phyloP scores from a whole-genome alignment of 176 grass and related monocot genomes.

The Puccinellia tenuiflora region DNA sequence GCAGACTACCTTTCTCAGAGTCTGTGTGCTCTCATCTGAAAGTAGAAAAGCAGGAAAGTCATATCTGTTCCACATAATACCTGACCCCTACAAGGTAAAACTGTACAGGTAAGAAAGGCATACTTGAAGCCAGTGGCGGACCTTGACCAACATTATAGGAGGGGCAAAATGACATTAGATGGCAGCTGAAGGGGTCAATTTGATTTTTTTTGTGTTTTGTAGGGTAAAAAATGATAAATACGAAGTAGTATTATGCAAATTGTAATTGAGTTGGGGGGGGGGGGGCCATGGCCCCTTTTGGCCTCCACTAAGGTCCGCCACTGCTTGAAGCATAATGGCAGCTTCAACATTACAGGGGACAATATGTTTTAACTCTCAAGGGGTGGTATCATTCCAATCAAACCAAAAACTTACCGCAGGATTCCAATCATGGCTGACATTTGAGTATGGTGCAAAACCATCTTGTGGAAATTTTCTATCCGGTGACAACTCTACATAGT shows the following conservation, averaged over 20 bases:
- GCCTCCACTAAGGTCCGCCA: too few species aligned
- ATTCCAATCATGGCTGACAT: slow-evolving; percentile 91
- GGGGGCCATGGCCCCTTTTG: too few species aligned
- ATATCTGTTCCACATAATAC: slow-evolving; percentile 84
- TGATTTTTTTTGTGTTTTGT: too few species aligned
- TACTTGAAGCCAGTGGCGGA: too few species aligned
- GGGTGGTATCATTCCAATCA: slow-evolving; percentile 9
- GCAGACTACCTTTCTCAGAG: slow-evolving; percentile 60
- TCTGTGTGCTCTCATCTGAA: slow-evolving; percentile 46
- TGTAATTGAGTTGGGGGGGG: too few species aligned
- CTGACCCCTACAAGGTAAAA: slow-evolving; percentile 75
- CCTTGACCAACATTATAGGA: too few species aligned
- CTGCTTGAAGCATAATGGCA: background rate
- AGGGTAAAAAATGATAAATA: too few species aligned
- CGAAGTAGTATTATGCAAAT: too few species aligned
- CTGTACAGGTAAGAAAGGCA: slow-evolving; percentile 11
- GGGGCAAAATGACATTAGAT: too few species aligned
- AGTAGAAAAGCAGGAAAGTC: slow-evolving; percentile 96
- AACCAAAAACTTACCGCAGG: slow-evolving; percentile 68
- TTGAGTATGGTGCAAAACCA: slow-evolving; percentile 83
- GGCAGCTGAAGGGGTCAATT: too few species aligned
- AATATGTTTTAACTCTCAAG: slow-evolving; percentile 1
- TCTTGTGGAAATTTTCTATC: slow-evolving; percentile 93
- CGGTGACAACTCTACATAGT: slow-evolving; percentile 67
- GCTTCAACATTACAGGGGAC: background rate